A percentile compares a stretch with the other conserved stretches of the same genome.
These are phyloP conservation scores for Fusarium stilboides DNA, from an alignment of 2,329 filamentous ascomycete species.

Conservation along the genomic window DNA sequence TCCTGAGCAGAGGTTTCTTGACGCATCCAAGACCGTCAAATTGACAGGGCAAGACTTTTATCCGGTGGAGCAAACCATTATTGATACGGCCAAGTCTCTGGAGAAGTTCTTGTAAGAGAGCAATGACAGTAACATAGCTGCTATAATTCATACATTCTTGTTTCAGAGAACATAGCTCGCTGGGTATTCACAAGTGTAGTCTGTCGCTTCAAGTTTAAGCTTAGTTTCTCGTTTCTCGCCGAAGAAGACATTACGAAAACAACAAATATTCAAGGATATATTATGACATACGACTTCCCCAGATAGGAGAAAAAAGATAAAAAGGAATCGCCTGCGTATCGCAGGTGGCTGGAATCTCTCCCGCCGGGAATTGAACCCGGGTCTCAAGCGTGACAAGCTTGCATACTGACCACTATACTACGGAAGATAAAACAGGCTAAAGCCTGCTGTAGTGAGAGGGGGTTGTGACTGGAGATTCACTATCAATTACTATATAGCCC, in stretches of 20 bases:
- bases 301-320: not conserved
- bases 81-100: conserved; percentile 44
- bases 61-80: conserved; percentile 40
- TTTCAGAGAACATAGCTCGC: too few species aligned
- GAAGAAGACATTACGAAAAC: too few species aligned
- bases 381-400: conserved; percentile 20
- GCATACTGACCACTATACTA: conserved; percentile 19
- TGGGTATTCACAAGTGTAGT: too few species aligned
- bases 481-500: not conserved
- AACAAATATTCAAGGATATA: too few species aligned
- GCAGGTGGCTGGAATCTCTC: conserved; percentile 12
- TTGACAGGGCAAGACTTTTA: conserved; percentile 40
- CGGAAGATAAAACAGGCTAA: too few species aligned
- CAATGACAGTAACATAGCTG: not conserved
- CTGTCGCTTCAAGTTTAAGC: too few species aligned
- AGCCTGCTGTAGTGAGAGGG: not conserved
- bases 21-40: conserved; percentile 39
- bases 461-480: not conserved
- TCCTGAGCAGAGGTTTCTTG: conserved; percentile 28
- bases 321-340: not conserved
- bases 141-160: too few species aligned
- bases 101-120: conserved; percentile 38
- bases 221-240: too few species aligned
- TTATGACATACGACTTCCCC: too few species aligned
- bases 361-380: conserved; percentile 16